Percentiles rank a stretch among this genome's conserved stretches.
Conservation (phyloP, 2,329 filamentous ascomycete genomes). For the Colletotrichum agaves region DNA sequence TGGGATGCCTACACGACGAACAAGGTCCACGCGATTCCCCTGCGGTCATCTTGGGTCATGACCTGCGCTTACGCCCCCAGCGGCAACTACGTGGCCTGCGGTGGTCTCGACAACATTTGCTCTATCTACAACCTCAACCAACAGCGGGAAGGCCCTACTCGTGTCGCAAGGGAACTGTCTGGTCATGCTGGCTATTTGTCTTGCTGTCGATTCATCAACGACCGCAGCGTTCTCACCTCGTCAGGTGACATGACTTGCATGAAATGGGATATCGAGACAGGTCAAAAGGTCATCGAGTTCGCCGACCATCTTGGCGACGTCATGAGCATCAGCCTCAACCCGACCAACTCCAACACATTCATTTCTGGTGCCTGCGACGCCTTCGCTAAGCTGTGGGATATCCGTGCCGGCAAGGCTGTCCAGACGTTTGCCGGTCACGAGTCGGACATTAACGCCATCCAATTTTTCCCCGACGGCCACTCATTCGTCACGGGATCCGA, state of each 20-base stretch:
- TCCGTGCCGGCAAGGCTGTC: conserved; percentile 95
- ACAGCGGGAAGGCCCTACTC: conserved; percentile 92
- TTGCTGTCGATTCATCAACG: conserved; percentile 99
- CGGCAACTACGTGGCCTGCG: conserved; percentile 97
- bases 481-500: conserved; percentile 98
- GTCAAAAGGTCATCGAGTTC: conserved; percentile 96
- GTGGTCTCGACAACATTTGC: conserved; percentile 99
- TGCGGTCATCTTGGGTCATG: conserved; percentile 99
- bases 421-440: conserved; percentile 99
- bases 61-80: conserved; percentile 98
- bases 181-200: conserved; percentile 97
- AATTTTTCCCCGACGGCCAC: conserved; percentile 99
- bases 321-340: conserved; percentile 99
- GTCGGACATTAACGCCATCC: conserved; percentile 99
- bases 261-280: conserved; percentile 99
- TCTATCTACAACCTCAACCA: conserved; percentile 99
- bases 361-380: conserved; percentile 99
- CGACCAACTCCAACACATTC: conserved; percentile 98
- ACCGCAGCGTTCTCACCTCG: conserved; percentile 95
- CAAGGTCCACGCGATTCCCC: conserved; percentile 98
- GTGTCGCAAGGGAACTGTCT: conserved; percentile 93
- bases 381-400: conserved; percentile 99
- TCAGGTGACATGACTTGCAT: conserved; percentile 99
- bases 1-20: conserved; percentile 99
- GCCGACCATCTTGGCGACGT: conserved; percentile 98